These are phyloP conservation scores for Cenchrus americanus DNA, from an alignment of 176 grass and related monocot genomes.

Conservation along the genomic window DNA sequence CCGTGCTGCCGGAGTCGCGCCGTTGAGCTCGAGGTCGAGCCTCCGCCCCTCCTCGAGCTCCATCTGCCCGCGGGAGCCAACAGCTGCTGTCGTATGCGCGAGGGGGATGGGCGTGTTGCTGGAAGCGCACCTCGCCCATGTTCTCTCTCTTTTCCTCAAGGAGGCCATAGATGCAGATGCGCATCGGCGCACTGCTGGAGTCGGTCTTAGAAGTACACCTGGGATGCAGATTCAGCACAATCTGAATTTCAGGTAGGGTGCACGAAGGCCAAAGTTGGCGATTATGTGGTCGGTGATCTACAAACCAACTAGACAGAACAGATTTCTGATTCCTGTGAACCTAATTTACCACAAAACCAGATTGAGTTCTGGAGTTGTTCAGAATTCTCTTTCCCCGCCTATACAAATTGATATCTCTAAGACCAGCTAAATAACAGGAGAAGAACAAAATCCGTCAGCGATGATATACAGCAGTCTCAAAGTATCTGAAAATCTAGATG, in stretches of 20 bases:
- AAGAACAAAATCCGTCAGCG: slow-evolving; percentile 37
- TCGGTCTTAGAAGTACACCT: too few relatives aligned
- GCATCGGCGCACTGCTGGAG: too few relatives aligned
- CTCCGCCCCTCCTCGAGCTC: too few relatives aligned
- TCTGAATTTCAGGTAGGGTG: neutral
- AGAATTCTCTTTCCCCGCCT: slow-evolving; percentile 19
- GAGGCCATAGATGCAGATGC: too few relatives aligned
- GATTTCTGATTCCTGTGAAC: slow-evolving; percentile 2
- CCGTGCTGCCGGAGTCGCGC: too few relatives aligned
- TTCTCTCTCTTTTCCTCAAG: too few relatives aligned
- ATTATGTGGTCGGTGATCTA: neutral
- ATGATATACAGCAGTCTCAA: slow-evolving; percentile 43
- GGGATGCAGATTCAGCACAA: slow-evolving; percentile 12
- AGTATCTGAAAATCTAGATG: slow-evolving; percentile 31
- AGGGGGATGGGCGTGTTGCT: too few relatives aligned
- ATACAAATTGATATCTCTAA: slow-evolving; percentile 46
- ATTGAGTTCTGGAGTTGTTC: neutral
- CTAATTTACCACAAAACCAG: slow-evolving; percentile 18
- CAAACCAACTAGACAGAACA: slow-evolving; percentile 1
- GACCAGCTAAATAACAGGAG: slow-evolving; percentile 24
- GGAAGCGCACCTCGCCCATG: too few relatives aligned
- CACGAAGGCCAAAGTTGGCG: neutral
- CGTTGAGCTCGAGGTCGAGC: too few relatives aligned
- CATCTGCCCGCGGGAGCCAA: too few relatives aligned
- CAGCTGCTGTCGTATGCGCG: too few relatives aligned